Evolutionary conservation across 2,329 filamentous ascomycete genomes (phyloP).

Genomic region (Sporothrix sp.): DNA sequence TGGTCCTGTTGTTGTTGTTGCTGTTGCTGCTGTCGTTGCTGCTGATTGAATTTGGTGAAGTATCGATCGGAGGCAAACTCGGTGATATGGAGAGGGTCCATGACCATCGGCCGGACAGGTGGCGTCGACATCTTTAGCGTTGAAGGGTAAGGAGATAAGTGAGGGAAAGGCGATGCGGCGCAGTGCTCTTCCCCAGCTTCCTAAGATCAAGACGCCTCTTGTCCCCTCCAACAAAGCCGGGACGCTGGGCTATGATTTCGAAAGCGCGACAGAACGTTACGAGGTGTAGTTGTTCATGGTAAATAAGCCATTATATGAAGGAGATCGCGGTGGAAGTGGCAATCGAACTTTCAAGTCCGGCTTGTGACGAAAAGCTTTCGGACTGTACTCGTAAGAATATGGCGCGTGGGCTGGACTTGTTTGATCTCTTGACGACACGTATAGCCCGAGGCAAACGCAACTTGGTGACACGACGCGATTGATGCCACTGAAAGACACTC

Average conservation of each 20-base stretch:
- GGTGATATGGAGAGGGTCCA: slow-evolving; percentile 54
- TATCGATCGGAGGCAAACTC: slow-evolving; percentile 59
- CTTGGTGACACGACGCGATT: no score
- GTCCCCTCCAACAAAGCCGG: slow-evolving; percentile 7
- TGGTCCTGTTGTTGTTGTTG: no score
- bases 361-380: no score
- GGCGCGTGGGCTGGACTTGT: no score
- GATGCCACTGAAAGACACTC: no score
- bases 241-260: background rate
- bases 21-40: slow-evolving; percentile 34
- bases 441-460: no score
- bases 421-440: no score
- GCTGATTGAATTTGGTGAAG: slow-evolving; percentile 51
- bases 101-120: slow-evolving; percentile 27
- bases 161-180: background rate
- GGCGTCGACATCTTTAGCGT: slow-evolving; percentile 16
- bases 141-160: background rate
- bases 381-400: no score
- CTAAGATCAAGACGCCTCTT: background rate
- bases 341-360: no score
- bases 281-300: slow-evolving; percentile 9
- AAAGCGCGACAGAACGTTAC: background rate
- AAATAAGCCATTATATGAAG: slow-evolving; percentile 3
- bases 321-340: background rate
- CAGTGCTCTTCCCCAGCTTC: background rate